Conservation (phyloP, 163 green algal genomes). For the Coccomyxa subellipsoidea region DNA sequence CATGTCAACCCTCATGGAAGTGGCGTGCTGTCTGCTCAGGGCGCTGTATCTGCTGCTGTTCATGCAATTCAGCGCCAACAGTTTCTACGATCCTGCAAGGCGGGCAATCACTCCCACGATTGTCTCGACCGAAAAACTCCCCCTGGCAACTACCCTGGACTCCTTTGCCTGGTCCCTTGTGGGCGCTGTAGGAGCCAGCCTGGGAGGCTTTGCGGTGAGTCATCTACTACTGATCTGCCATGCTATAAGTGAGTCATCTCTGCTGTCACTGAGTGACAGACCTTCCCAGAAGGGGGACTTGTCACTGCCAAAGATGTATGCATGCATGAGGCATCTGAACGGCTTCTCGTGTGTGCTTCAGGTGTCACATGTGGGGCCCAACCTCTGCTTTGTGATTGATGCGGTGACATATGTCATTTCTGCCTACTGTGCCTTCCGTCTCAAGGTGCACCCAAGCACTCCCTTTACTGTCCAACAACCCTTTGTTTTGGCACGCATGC, state of each 20-base stretch:
- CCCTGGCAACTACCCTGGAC: conserved; percentile 54
- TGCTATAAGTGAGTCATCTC: background rate
- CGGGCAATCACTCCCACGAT: conserved; percentile 42
- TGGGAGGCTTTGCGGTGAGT: conserved; percentile 31
- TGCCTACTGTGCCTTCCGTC: conserved; percentile 23
- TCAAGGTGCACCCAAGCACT: conserved; percentile 11
- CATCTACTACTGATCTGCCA: background rate
- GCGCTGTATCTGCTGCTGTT: conserved; percentile 44
- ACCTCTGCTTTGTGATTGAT: conserved; percentile 51
- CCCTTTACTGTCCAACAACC: background rate
- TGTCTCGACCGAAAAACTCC: conserved; percentile 36
- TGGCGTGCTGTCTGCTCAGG: background rate
- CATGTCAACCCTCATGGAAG: background rate
- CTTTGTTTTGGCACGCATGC: too few species aligned
- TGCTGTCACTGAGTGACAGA: too few species aligned
- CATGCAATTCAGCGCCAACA: conserved; percentile 29
- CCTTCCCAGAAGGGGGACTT: too few species aligned
- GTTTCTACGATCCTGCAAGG: conserved; percentile 54
- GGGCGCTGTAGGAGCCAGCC: conserved; percentile 38
- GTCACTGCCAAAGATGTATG: too few species aligned
- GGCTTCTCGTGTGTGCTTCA: background rate
- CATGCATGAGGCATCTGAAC: background rate
- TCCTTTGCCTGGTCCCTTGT: conserved; percentile 52
- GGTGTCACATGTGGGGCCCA: conserved; percentile 33
- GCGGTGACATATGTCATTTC: conserved; percentile 35